Evolutionary conservation across 352 stramenopile species (phyloP), one percentile per base, ranked within the genome.

Genomic region (Globisporangium sylvaticum): DNA sequence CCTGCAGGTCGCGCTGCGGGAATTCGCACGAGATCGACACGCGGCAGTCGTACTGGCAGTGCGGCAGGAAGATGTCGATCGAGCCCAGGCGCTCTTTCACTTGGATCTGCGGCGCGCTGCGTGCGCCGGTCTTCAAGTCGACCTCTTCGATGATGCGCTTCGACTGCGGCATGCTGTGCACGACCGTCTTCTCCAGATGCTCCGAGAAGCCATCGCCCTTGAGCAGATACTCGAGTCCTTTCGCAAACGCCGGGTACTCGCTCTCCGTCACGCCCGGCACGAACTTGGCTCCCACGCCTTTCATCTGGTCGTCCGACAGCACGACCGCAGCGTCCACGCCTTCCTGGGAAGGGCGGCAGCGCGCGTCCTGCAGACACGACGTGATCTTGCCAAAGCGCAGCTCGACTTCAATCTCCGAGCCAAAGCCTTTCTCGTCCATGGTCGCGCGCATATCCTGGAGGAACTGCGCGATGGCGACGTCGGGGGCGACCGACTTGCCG

Each of bases 11-110:
- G 1, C 78, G 81, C 62, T 69, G 15, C 6, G 84, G 84, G 68
- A 89, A 92, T 58, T 96, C 88, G 65, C 86, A 92, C 57, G 88
- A 93, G 69, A 96, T 83, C 0, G 88, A 91, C 9, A 96, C 74
- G 60, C 88, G 88, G 62, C 83, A 92, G 74, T 96, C 88, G 66
- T 94, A 96, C 60, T 81, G 76, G 64, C 88, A 96, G 55, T 90
- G 83, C 50, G 88, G 88, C 65, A 96, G 76, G 74, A 96, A 96
- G 60, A 96, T 91, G 64, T 96, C 83, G 50, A 96, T 88, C 20
- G 77, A 91, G 1, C 84, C 86, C 3, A 96, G 81, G 4, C 85
- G 81, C 63, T 94, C 81, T 69, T 96, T 96, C 14, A 91, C 82
- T 52, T 96, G 88, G 37, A 92, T 70, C 64, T 84, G 80, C 24